Conservation (phyloP, 2,329 filamentous ascomycete species). For the Fusarium virguliforme region DNA sequence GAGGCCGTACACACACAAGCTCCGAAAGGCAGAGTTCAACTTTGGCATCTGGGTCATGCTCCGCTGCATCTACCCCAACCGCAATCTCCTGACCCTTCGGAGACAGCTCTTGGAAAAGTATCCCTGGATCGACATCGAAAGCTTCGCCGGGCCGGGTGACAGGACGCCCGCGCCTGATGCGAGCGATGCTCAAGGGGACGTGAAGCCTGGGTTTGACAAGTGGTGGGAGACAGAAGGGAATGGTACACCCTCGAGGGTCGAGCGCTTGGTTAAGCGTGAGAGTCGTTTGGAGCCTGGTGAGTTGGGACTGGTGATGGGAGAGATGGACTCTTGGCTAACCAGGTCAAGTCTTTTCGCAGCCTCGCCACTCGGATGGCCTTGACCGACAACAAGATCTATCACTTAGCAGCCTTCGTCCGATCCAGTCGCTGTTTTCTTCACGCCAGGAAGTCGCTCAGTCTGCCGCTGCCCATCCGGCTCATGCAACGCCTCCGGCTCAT, state of each 20-base stretch:
- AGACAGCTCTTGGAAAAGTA: constrained; percentile 11
- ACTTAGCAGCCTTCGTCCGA: neutral
- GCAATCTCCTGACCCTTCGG: neutral
- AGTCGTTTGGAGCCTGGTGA: neutral
- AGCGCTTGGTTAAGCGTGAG: neutral
- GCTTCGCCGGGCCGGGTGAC: neutral
- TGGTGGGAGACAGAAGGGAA: neutral
- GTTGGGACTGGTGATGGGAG: neutral
- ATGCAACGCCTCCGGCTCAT: neutral
- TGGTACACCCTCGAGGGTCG: neutral
- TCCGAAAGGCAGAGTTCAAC: constrained; percentile 7
- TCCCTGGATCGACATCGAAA: constrained; percentile 15
- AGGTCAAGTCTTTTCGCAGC: neutral
- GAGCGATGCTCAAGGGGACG: neutral
- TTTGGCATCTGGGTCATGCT: constrained; percentile 30
- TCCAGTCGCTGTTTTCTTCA: neutral
- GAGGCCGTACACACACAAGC: constrained; percentile 20
- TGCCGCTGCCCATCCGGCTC: neutral
- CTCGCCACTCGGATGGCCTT: neutral
- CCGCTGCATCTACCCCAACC: constrained; percentile 21
- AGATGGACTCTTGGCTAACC: neutral
- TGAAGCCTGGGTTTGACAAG: neutral
- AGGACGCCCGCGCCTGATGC: neutral
- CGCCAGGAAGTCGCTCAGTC: neutral
- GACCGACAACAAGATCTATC: neutral